These are phyloP conservation scores for Capronia epimyces DNA, from an alignment of 2,329 filamentous ascomycete genomes.

Conservation along the genomic window DNA sequence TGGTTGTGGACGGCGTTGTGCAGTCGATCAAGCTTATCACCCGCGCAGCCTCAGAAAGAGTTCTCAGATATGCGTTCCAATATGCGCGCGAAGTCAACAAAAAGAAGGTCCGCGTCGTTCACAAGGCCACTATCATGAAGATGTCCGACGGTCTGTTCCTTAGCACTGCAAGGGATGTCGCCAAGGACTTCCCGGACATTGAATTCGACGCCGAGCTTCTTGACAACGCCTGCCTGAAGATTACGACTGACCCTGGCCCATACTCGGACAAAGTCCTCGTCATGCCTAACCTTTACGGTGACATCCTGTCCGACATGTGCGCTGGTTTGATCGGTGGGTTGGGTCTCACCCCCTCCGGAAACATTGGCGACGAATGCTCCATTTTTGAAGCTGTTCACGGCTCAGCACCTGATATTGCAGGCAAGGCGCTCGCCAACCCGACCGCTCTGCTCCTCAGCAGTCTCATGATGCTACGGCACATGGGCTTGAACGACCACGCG, in stretches of 20 bases:
- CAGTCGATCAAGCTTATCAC: slow-evolving; percentile 99
- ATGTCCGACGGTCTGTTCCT: slow-evolving; percentile 92
- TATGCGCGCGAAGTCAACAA: slow-evolving; percentile 89
- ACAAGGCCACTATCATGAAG: slow-evolving; percentile 99
- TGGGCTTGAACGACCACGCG: slow-evolving; percentile 82
- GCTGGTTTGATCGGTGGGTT: slow-evolving; percentile 97
- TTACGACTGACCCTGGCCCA: slow-evolving; percentile 89
- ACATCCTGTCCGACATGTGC: slow-evolving; percentile 99
- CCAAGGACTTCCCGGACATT: slow-evolving; percentile 92
- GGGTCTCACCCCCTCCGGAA: slow-evolving; percentile 93
- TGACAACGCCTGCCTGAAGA: slow-evolving; percentile 99
- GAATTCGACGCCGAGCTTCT: slow-evolving; percentile 97
- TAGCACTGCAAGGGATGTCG: slow-evolving; percentile 72
- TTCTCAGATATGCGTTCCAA: slow-evolving; percentile 96
- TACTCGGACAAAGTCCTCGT: slow-evolving; percentile 85
- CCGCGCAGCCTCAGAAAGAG: slow-evolving; percentile 83
- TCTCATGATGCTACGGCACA: slow-evolving; percentile 99
- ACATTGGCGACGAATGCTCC: slow-evolving; percentile 99
- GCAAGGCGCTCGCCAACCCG: slow-evolving; percentile 93
- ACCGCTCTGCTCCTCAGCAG: slow-evolving; percentile 91
- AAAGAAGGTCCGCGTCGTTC: slow-evolving; percentile 80
- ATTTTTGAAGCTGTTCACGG: slow-evolving; percentile 99
- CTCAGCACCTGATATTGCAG: slow-evolving; percentile 92
- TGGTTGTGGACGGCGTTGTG: slow-evolving; percentile 94
- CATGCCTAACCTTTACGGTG: slow-evolving; percentile 97